Percentiles rank a stretch among this genome's conserved stretches.
Conservation (phyloP, 129 eudicot species). For the Artemisia annua region DNA sequence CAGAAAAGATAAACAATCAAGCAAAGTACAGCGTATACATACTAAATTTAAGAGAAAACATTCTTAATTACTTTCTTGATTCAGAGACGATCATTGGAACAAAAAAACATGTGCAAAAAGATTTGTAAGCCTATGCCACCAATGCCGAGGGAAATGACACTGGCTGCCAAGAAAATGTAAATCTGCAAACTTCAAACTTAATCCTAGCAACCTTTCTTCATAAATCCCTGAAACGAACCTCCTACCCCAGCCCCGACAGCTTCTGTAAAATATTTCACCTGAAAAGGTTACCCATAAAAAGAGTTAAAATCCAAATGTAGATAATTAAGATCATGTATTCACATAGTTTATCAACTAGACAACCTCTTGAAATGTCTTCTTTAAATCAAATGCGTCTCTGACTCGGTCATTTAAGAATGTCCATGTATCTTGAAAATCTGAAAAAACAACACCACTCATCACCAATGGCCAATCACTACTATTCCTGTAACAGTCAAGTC, state of each 20-base stretch:
- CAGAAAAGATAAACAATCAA: constrained; percentile 11
- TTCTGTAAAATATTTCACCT: constrained; percentile 84
- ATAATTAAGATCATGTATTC: background rate
- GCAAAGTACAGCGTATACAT: background rate
- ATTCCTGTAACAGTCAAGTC: background rate
- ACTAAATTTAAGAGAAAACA: background rate
- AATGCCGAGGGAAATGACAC: background rate
- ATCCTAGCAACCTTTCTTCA: constrained; percentile 46
- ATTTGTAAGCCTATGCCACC: background rate
- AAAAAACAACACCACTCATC: background rate
- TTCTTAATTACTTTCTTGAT: constrained; percentile 2
- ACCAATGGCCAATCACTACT: constrained; percentile 24
- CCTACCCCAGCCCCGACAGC: constrained; percentile 91
- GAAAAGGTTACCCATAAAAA: constrained; percentile 27
- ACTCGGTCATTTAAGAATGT: constrained; percentile 71
- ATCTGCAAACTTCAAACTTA: constrained; percentile 23
- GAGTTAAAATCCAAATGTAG: background rate
- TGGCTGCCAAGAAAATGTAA: background rate
- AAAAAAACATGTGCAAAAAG: background rate
- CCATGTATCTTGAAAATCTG: constrained; percentile 94
- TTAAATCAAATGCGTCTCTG: constrained; percentile 87
- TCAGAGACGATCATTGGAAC: background rate
- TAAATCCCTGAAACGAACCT: constrained; percentile 61
- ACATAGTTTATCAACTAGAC: constrained; percentile 1
- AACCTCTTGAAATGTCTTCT: constrained; percentile 90